These are phyloP conservation scores for Begonia fuchsioides DNA, from an alignment of 306 rosid species.

Conservation along the genomic window DNA sequence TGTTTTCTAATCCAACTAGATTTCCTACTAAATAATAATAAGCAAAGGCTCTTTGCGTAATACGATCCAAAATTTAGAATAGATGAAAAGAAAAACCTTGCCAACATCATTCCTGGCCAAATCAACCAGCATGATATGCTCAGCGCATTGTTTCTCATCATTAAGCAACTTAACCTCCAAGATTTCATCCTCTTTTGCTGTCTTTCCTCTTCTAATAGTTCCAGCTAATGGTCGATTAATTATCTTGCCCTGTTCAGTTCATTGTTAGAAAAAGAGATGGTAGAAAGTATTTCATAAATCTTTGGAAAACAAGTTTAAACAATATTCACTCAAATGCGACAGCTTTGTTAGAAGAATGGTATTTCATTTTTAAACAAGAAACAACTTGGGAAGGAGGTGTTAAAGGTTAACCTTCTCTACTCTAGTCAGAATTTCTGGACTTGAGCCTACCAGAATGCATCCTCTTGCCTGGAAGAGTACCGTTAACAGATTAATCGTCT, in stretches of 20 bases:
- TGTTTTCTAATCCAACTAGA: no score
- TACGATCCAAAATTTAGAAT: conserved; percentile 5
- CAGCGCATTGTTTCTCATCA: conserved; percentile 72
- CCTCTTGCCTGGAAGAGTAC: conserved; percentile 56
- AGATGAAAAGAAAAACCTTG: conserved; percentile 31
- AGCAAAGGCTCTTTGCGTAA: neutral
- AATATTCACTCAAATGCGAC: no score
- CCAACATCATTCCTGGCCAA: conserved; percentile 90
- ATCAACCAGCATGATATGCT: conserved; percentile 85
- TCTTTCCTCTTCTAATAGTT: conserved; percentile 51
- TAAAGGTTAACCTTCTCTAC: conserved; percentile 27
- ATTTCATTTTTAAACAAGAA: no score
- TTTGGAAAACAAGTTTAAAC: no score
- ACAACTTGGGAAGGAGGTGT: neutral
- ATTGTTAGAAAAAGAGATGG: conserved; percentile 7
- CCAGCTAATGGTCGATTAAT: conserved; percentile 87
- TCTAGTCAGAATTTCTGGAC: conserved; percentile 77
- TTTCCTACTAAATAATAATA: neutral
- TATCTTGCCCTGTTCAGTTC: conserved; percentile 42
- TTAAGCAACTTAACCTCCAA: conserved; percentile 35
- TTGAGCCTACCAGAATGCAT: conserved; percentile 71
- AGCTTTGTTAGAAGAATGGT: no score
- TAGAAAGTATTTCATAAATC: neutral
- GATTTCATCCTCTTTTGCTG: conserved; percentile 36
- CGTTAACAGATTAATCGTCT: no score